A percentile compares a stretch with the other conserved stretches of the same genome.
phyloP scores from a whole-genome alignment of 169 alveolate genomes.

The Amoebophrya sp. region DNA sequence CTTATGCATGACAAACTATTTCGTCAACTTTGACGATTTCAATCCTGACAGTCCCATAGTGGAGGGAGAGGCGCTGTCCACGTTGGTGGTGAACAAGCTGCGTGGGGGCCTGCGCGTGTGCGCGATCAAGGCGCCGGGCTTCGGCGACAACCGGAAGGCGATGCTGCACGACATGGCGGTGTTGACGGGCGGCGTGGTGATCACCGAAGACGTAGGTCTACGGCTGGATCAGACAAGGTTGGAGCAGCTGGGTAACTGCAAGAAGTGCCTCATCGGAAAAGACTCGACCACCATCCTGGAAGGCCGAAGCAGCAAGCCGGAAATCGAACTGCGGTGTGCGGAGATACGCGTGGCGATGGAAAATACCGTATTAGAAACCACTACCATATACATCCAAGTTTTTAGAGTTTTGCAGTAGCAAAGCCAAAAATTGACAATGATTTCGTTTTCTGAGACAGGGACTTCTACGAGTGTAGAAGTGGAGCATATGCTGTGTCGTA shows the following conservation, averaged over 20 bases:
- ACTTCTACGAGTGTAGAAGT: too few species aligned
- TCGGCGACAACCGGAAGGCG: constrained; percentile 94
- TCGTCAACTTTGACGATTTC: too few species aligned
- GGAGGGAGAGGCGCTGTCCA: constrained; percentile 95
- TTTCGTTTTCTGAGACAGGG: too few species aligned
- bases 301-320: constrained; percentile 87
- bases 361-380: too few species aligned
- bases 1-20: too few species aligned
- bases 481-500: too few species aligned
- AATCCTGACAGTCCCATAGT: too few species aligned
- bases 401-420: too few species aligned
- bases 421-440: too few species aligned
- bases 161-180: constrained; percentile 92
- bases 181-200: constrained; percentile 88
- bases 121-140: constrained; percentile 76
- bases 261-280: constrained; percentile 68
- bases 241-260: not conserved
- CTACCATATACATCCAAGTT: too few species aligned
- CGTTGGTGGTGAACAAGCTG: constrained; percentile 90
- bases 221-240: not conserved
- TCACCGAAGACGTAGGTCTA: constrained; percentile 71
- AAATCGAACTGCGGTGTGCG: constrained; percentile 78
- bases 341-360: constrained; percentile 78
- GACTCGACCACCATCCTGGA: constrained; percentile 94
- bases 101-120: constrained; percentile 94